phyloP scores from a whole-genome alignment of 192 early-diverging fungal species.

The Spinellus fusiger region DNA sequence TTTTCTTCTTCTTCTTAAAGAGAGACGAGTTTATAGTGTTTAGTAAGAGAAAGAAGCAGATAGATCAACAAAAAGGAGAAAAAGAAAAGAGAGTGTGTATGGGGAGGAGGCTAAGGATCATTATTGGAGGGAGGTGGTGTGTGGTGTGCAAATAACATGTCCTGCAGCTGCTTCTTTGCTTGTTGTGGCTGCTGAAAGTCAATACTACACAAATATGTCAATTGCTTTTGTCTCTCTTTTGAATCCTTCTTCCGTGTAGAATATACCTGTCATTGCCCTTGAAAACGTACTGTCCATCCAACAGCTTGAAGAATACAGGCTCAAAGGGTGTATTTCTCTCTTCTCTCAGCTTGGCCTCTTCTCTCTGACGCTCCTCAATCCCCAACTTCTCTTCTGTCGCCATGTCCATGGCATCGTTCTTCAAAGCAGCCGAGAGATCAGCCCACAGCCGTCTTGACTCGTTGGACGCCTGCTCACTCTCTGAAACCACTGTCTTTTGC shows the following conservation, averaged over 20 bases:
- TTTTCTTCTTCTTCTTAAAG: too few relatives aligned
- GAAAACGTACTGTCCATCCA: conserved; percentile 27
- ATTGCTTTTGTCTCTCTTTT: too few relatives aligned
- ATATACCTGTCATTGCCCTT: conserved; percentile 16
- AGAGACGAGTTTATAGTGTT: too few relatives aligned
- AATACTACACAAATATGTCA: too few relatives aligned
- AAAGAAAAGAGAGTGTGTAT: too few relatives aligned
- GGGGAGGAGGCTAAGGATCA: neutral
- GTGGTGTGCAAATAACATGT: neutral
- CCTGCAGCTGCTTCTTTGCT: neutral
- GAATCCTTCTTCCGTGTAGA: too few relatives aligned
- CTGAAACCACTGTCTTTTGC: conserved; percentile 64
- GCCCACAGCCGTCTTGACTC: conserved; percentile 84
- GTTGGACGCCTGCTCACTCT: conserved; percentile 69
- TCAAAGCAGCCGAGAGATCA: conserved; percentile 63
- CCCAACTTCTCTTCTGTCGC: conserved; percentile 63
- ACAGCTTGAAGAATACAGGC: conserved; percentile 18
- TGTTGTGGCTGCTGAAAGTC: neutral
- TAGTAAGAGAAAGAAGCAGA: too few relatives aligned
- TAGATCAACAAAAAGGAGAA: too few relatives aligned
- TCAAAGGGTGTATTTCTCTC: conserved; percentile 10
- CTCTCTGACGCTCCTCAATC: conserved; percentile 73
- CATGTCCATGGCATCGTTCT: conserved; percentile 53
- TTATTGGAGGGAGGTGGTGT: neutral
- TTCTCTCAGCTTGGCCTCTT: conserved; percentile 30